These are phyloP conservation scores for Ophiostoma pallidulum DNA, from an alignment of 2,329 filamentous ascomycete species.

Conservation along the genomic window DNA sequence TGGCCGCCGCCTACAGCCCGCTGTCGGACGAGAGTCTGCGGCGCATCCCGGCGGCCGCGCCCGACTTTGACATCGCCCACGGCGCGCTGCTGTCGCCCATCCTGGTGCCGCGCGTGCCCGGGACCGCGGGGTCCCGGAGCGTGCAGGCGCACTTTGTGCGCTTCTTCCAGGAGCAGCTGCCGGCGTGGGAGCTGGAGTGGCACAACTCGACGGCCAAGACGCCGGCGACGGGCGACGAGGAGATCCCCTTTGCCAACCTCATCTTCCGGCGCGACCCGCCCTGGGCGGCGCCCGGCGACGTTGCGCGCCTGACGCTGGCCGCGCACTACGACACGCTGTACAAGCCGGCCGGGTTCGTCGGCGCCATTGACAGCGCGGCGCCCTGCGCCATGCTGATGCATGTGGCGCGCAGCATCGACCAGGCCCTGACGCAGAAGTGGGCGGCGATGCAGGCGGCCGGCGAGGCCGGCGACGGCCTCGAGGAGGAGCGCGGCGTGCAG, in stretches of 20 bases:
- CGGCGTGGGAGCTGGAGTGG: conserved; percentile 68
- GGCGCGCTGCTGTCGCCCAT: conserved; percentile 78
- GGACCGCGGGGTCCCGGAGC: conserved; percentile 62
- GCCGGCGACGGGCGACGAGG: conserved; percentile 58
- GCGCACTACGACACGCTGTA: conserved; percentile 91
- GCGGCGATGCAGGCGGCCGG: conserved; percentile 55
- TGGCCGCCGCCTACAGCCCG: conserved; percentile 32
- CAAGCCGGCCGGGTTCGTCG: conserved; percentile 75
- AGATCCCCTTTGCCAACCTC: conserved; percentile 78
- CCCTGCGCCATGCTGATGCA: conserved; percentile 93
- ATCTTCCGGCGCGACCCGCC: conserved; percentile 84
- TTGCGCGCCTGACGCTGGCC: conserved; percentile 73
- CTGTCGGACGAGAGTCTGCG: conserved; percentile 69
- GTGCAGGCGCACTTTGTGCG: conserved; percentile 74
- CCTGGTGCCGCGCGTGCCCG: conserved; percentile 78
- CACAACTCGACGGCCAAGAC: conserved; percentile 88
- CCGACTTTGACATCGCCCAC: conserved; percentile 68
- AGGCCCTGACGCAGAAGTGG: conserved; percentile 75
- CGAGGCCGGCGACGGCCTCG: conserved; percentile 44
- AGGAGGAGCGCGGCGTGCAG: conserved; percentile 75
- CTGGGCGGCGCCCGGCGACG: conserved; percentile 63
- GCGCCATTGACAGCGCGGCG: conserved; percentile 85
- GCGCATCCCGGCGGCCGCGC: conserved; percentile 59
- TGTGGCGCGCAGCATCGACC: conserved; percentile 69
- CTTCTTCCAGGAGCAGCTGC: conserved; percentile 68